Evolutionary conservation across 495 filamentous ascomycete species (phyloP), one percentile per base, ranked within the genome.

Genomic region (Hypoxylon subgilvum): DNA sequence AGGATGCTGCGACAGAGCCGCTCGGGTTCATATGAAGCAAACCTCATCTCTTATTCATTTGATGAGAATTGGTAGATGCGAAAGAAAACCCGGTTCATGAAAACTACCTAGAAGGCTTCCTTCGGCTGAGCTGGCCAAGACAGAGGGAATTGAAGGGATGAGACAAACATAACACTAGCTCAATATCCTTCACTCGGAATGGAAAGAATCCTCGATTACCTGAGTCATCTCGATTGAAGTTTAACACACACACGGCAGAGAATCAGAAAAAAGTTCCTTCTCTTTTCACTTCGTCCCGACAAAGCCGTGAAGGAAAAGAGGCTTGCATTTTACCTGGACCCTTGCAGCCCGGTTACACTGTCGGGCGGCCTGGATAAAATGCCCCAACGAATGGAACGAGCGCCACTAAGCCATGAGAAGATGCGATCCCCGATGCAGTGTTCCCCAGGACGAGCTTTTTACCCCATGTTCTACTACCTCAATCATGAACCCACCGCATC

Each of bases 301-400:
- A 36, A 53, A 41, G 31, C 54, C 61, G 61, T 39, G 6, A 35
- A 41, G 21, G 5, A 6, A 28, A 31, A 34, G 25, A 42, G 22
- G 32, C 36, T 34, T 38, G 44, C 50, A 58, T 64, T 64, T 34
- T 64, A 1, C 54, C 61, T 45, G 27, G 39, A 57, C 54, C 61
- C 61, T 55, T 28, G 61, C 14, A 34, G 4, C 6, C 18, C 30
- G 57, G 57, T 50, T 61, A 34, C 57, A 55, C 47, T 21, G 43
- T 22, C 22, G 43, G 43, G 23, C 43, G 13, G 45, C 4, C 54
- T 55, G 61, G 61, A 50, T 64, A 64, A 64, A 64, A 41, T 27
- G 22, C 10, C 14, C 4, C 44, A 35, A 13, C 54, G 49, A 64
- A 54, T 58, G 13, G 45, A 13, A 40, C 6, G 6, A 34, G 12